Percentiles rank a stretch among this genome's conserved stretches.
Conservation (phyloP, 2,329 filamentous ascomycete species). For the Westerdykella ornata region DNA sequence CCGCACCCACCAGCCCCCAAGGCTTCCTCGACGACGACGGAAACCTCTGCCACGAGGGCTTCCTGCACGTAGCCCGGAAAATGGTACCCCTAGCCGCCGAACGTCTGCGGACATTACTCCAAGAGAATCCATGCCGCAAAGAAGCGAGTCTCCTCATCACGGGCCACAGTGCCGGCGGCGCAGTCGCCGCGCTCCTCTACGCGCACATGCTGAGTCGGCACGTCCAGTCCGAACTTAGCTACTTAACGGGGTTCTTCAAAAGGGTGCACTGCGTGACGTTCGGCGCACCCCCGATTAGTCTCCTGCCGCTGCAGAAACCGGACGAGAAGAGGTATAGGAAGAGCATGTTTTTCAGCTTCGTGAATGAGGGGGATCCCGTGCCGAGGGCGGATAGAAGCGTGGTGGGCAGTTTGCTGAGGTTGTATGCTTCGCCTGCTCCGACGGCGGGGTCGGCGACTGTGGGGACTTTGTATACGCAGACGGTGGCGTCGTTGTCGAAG, state of each 20-base stretch:
- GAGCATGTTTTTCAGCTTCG: slow-evolving; percentile 69
- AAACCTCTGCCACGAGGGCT: slow-evolving; percentile 76
- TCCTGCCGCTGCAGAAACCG: slow-evolving; percentile 61
- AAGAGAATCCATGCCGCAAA: slow-evolving; percentile 62
- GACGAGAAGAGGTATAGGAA: slow-evolving; percentile 44
- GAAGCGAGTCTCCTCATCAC: slow-evolving; percentile 70
- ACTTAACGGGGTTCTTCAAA: slow-evolving; percentile 63
- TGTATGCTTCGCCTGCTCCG: slow-evolving; percentile 59
- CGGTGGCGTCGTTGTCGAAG: slow-evolving; percentile 20
- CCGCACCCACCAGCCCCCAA: slow-evolving; percentile 56
- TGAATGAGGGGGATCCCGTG: slow-evolving; percentile 84
- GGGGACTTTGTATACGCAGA: background rate
- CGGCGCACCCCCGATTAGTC: slow-evolving; percentile 70
- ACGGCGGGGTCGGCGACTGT: slow-evolving; percentile 1
- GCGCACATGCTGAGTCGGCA: slow-evolving; percentile 67
- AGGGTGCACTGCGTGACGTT: slow-evolving; percentile 80
- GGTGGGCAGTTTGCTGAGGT: slow-evolving; percentile 62
- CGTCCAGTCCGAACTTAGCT: slow-evolving; percentile 61
- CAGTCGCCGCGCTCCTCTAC: slow-evolving; percentile 72
- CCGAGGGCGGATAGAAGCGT: slow-evolving; percentile 70
- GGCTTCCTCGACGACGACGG: slow-evolving; percentile 70
- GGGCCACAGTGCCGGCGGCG: slow-evolving; percentile 79
- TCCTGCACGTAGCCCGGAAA: slow-evolving; percentile 65
- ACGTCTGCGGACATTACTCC: slow-evolving; percentile 60
- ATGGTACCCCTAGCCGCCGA: slow-evolving; percentile 70